Conservation (phyloP, 1,284 basidiomycete species). For the Ustilago loliicola region DNA sequence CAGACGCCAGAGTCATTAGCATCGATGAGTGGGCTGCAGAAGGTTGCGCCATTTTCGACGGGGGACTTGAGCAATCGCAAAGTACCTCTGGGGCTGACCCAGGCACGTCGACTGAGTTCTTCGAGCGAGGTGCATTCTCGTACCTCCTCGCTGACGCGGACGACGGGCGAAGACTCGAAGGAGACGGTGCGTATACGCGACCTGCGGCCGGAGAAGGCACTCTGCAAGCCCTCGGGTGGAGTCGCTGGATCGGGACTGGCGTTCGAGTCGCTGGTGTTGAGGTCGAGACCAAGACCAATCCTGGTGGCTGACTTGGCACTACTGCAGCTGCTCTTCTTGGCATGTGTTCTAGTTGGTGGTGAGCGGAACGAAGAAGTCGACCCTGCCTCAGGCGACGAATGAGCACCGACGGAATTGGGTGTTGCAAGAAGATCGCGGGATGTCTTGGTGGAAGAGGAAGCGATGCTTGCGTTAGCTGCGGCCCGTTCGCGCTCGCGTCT, state of each 20-base stretch:
- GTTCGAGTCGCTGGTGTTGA: constrained; percentile 41
- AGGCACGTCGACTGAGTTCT: constrained; percentile 59
- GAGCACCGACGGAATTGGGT: constrained; percentile 30
- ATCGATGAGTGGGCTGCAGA: constrained; percentile 35
- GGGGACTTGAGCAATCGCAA: constrained; percentile 53
- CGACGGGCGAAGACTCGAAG: constrained; percentile 46
- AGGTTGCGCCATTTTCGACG: constrained; percentile 41
- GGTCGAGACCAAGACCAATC: constrained; percentile 48
- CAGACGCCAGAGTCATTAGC: constrained; percentile 54
- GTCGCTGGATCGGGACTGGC: constrained; percentile 40
- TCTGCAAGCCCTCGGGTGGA: constrained; percentile 34
- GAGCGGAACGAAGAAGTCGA: constrained; percentile 37
- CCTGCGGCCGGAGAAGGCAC: constrained; percentile 23
- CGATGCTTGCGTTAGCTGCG: constrained; percentile 14
- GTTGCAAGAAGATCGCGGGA: constrained; percentile 32
- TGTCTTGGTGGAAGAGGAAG: constrained; percentile 13
- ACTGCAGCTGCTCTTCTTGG: constrained; percentile 33
- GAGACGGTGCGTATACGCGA: constrained; percentile 47
- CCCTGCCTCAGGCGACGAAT: constrained; percentile 35
- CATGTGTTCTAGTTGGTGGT: constrained; percentile 30
- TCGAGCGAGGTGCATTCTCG: constrained; percentile 43
- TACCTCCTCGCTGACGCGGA: constrained; percentile 42
- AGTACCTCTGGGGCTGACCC: constrained; percentile 56
- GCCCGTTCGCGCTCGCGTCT: constrained; percentile 41
- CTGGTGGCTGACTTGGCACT: constrained; percentile 32